Evolutionary conservation across 73 alveolate genomes (phyloP), one percentile per base, ranked within the genome.

Genomic region (Strombidium stylifer): DNA sequence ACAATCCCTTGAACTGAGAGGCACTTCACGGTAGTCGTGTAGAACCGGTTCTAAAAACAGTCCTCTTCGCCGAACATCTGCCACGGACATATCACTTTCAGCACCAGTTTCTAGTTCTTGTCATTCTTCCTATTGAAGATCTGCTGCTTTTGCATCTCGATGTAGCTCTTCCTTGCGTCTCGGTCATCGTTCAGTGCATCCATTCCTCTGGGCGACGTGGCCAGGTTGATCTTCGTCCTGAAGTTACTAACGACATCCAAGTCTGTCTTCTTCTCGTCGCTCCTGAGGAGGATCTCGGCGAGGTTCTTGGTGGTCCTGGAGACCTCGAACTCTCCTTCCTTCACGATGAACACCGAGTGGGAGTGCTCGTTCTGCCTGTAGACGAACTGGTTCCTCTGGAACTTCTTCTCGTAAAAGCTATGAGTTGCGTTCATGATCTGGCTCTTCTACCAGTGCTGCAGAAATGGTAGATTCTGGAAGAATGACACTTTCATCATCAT

Each of bases 261-360:
- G n/a, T n/a, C n/a, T n/a, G n/a, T n/a, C n/a, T n/a, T n/a, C n/a
- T n/a, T n/a, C n/a, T n/a, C n/a, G n/a, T n/a, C n/a, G n/a, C n/a
- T n/a, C n/a, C n/a, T n/a, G n/a, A n/a, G 18, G 1, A 25, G 20
- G 20, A 2, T 40, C 18, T 14, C 25, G 25, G 37, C 28, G 20
- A n/a, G n/a, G n/a, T 62, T 60, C 59, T 39, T 21, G 14, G 24
- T 31, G 18, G 32, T 58, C 40, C 66, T 76, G 23, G 58, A 54
- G 1, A 47, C 83, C 57, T 78, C 89, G 27, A 78, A 68, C 28
- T 78, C 89, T 4, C 89, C 89, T 18, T 19, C 26, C 16, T 35
- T 42, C 11, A 78, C 69, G 36, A 78, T 66, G 40, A 41, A 66
- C 15, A 56, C 39, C 47, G 30, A 45, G 10, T 24, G 24, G 8